These are phyloP conservation scores for Dactylellina haptotyla DNA, from an alignment of 2,329 filamentous ascomycete species.

Conservation along the genomic window DNA sequence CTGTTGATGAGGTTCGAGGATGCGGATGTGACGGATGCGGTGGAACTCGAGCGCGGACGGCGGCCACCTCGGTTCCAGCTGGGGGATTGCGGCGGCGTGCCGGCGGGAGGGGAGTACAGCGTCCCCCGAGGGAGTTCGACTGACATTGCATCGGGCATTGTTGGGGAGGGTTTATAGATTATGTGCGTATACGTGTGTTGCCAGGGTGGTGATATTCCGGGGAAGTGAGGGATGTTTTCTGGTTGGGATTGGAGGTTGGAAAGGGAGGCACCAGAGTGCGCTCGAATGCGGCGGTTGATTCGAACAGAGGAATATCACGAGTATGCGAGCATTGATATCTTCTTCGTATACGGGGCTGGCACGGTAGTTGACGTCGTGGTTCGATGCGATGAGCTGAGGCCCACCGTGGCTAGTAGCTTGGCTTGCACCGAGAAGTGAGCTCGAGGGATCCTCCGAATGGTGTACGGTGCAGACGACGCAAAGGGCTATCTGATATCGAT, in stretches of 20 bases:
- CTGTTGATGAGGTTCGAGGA: slow-evolving; percentile 35
- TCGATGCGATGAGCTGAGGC: neutral
- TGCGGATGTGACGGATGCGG: slow-evolving; percentile 33
- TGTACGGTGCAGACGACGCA: neutral
- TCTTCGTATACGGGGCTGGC: neutral
- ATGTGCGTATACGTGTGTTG: neutral
- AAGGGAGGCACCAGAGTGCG: neutral
- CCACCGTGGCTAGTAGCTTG: too few species aligned
- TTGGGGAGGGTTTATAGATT: neutral
- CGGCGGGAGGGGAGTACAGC: slow-evolving; percentile 56
- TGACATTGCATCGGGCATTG: slow-evolving; percentile 18
- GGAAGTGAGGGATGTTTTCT: neutral
- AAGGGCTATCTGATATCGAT: neutral
- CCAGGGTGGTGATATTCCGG: neutral
- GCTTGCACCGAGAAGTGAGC: too few species aligned
- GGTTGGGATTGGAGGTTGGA: neutral
- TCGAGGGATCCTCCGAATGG: neutral
- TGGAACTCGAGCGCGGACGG: slow-evolving; percentile 24
- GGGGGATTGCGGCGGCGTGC: slow-evolving; percentile 47
- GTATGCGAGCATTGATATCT: neutral
- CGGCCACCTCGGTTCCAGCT: slow-evolving; percentile 51
- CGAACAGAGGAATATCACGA: neutral
- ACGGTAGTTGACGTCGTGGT: neutral
- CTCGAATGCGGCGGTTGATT: slow-evolving; percentile 15
- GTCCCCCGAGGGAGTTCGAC: slow-evolving; percentile 48